Evolutionary conservation across 345 rosid species (phyloP), one percentile per base, ranked within the genome.

Genomic region (Lumnitzera racemosa): DNA sequence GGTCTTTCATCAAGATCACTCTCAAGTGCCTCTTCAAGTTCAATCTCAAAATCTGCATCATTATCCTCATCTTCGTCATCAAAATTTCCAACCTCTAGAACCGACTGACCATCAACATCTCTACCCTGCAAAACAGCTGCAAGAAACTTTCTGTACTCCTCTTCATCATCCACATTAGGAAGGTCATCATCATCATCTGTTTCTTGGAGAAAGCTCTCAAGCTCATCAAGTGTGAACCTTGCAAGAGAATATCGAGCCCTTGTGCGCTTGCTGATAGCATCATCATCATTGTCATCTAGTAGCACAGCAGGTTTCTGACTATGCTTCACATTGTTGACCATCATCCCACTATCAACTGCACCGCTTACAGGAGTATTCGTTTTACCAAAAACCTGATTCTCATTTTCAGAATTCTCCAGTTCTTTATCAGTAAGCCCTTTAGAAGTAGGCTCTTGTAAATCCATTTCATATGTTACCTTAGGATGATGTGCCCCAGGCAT

Each of bases 171-270:
- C 52, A 86, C 86, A 68, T 94, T 90, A 24, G 77, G 95, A 71
- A 84, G 73, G 55, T 84, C 92, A 49, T 90, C 95, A 49, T 87
- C 98, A 29, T 94, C 92, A 79, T 94, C 99, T 16, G 96, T 84
- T 79, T 90, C 96, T 63, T 94, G 90, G 62, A 94, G 89, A 73
- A 90, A 90, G 43, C 87, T 84, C 86, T 94, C 99, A 13, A 94
- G 91, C 67, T 94, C 99, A 78, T 94, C 96, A 15, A 94, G 96
- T 4, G 90, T 88, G 71, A 86, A 90, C 71, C 89, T 75, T 49
- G 80, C 81, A 46, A 90, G 91, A 2, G 97, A 94, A 78, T 88
- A 90, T 1, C 79, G 75, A 29, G 97, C 97, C 79, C 99, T 80
- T 3, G 99, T 94, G 29, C 90, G 84, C 83, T 72, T 90, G 68